Evolutionary conservation across 805 yeast genomes (phyloP).

Genomic region (Candida corydali): DNA sequence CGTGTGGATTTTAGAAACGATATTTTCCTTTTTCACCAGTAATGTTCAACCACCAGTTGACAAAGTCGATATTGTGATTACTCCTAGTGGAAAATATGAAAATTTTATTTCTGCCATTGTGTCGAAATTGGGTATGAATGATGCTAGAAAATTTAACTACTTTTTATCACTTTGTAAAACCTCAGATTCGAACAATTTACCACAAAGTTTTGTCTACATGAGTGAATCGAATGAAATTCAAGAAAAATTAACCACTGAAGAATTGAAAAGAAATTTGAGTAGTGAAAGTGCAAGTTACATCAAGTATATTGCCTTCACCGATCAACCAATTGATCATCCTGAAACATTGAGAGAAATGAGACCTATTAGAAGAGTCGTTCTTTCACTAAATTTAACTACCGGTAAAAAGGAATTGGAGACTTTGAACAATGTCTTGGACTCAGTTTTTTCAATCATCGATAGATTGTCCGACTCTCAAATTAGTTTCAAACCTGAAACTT

Average conservation of each 20-base stretch:
- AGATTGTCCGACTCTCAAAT: slow-evolving; percentile 44
- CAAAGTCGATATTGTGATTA: slow-evolving; percentile 57
- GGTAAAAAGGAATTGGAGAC: slow-evolving; percentile 47
- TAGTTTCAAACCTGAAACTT: slow-evolving; percentile 68
- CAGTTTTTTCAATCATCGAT: slow-evolving; percentile 60
- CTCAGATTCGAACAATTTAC: slow-evolving; percentile 64
- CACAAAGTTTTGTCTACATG: slow-evolving; percentile 80
- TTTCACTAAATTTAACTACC: slow-evolving; percentile 52
- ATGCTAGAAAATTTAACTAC: slow-evolving; percentile 70
- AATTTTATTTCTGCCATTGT: slow-evolving; percentile 81
- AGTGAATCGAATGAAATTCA: slow-evolving; percentile 81
- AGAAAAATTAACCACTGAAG: slow-evolving; percentile 53
- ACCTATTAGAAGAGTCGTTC: slow-evolving; percentile 49
- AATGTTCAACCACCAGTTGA: slow-evolving; percentile 55
- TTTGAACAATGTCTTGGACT: slow-evolving; percentile 46
- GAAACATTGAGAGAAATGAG: slow-evolving; percentile 49
- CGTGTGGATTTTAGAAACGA: slow-evolving; percentile 59
- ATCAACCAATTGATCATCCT: slow-evolving; percentile 76
- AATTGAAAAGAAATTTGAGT: slow-evolving; percentile 33
- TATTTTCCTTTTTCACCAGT: slow-evolving; percentile 54
- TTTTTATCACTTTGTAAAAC: slow-evolving; percentile 83
- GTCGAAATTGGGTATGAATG: slow-evolving; percentile 78
- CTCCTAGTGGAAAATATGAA: slow-evolving; percentile 53
- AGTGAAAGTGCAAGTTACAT: slow-evolving; percentile 47
- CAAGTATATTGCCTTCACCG: slow-evolving; percentile 75